Base-by-base conservation (phyloP, 78 protist species). In the Dictyostelium firmibasis region DNA sequence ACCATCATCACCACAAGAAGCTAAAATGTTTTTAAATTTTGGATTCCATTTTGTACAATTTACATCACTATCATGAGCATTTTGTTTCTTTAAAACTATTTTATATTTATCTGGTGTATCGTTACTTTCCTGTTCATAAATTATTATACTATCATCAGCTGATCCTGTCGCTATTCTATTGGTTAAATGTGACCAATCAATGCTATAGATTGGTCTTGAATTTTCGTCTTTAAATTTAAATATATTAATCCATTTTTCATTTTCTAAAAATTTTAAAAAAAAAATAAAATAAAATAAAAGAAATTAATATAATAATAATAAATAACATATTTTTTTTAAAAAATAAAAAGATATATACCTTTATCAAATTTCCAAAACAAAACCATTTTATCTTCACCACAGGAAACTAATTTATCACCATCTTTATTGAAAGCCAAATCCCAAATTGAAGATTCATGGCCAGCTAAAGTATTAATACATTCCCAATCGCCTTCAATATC, bases 381-480 rank as follows among this genome's bases (percentile, higher is more conserved):
- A 6, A 64, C 93, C 82, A 47, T 18, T 29, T 18, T 20, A 64
- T 83, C 86, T 10, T 79, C 82, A 38, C 62, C 83, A 64, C 69
- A 69, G 6, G 94, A 89, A n/a, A 89, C 96, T 25, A 96, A 81
- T 8, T 76, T 20, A 38, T 29, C 31, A n/a, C 98, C 98, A n/a
- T n/a, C 50, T 33, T 23, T 29, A n/a, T 96, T 69, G 85, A 98
- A 98, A 43, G 92, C 53, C 33, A 95, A 43, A 62, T 72, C 91
- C 99, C 99, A 99, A 18, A 99, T 98, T 7, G 99, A 98, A 13
- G 99, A 98, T 27, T 10, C 33, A 86, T 99, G 99, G 18, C 95
- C 99, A 14, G 27, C 4, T 72, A 98, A 89, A n/a, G 98, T 96
- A 16, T 94, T 76, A 35, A 64, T 14, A 83, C 97, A 89, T 27